Conservation (phyloP, 2,329 filamentous ascomycete genomes). For the Plectosphaerella cucumerina region DNA sequence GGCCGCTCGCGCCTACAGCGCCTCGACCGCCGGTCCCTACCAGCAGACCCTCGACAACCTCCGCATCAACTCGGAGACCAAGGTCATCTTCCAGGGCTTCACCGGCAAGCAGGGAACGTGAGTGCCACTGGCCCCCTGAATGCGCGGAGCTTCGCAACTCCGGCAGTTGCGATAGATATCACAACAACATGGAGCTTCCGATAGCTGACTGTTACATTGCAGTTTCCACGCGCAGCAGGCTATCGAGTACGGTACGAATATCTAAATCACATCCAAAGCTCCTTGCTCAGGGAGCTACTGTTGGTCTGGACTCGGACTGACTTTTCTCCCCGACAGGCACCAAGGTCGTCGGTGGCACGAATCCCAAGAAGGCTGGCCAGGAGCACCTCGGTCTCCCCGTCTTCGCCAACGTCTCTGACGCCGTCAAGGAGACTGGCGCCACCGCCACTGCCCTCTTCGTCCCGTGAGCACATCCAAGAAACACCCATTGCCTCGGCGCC, state of each 20-base stretch:
- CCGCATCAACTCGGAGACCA: slow-evolving; percentile 87
- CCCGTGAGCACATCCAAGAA: slow-evolving; percentile 60
- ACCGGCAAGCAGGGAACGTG: slow-evolving; percentile 95
- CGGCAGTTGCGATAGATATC: background rate
- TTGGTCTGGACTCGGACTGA: slow-evolving; percentile 20
- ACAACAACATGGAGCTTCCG: background rate
- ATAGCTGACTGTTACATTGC: slow-evolving; percentile 8
- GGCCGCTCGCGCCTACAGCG: slow-evolving; percentile 63
- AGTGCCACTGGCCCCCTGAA: slow-evolving; percentile 31
- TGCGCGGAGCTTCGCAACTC: background rate
- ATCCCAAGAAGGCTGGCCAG: slow-evolving; percentile 95
- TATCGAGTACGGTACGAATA: slow-evolving; percentile 85
- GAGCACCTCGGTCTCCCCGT: slow-evolving; percentile 89
- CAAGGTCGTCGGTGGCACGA: slow-evolving; percentile 95
- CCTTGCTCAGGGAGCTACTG: background rate
- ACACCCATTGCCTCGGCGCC: background rate
- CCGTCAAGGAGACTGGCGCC: slow-evolving; percentile 84
- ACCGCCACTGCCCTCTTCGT: slow-evolving; percentile 95
- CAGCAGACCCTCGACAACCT: slow-evolving; percentile 76
- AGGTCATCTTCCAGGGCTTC: slow-evolving; percentile 95
- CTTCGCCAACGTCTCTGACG: slow-evolving; percentile 84
- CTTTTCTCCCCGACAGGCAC: slow-evolving; percentile 60
- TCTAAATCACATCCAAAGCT: slow-evolving; percentile 4
- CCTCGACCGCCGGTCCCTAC: slow-evolving; percentile 64
- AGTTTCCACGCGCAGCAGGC: slow-evolving; percentile 98